Evolutionary conservation across 2,329 filamentous ascomycete species (phyloP), one percentile per base, ranked within the genome.

Genomic region (Myriosclerotinia duriaeana): DNA sequence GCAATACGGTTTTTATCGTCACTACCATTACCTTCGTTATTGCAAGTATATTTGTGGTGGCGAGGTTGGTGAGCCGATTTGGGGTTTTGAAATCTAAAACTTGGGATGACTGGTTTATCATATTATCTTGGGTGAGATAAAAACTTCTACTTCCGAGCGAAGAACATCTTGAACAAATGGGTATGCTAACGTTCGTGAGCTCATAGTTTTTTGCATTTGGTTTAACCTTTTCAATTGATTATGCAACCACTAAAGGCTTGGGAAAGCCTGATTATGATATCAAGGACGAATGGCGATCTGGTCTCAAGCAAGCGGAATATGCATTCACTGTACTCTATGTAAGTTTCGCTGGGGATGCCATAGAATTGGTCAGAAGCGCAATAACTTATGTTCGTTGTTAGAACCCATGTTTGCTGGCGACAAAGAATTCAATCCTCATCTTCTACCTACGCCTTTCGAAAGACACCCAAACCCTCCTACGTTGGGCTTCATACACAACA

Each of bases 361-460:
- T 3, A 42, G 38, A 5, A 38, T 34, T 30, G 48, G 38, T 14
- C 1, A 15, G 20, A 7, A 22, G 20, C n/a, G 38, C 30, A 58
- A n/a, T 50, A 11, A 7, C 53, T 64, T 34, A 56, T n/a, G 17
- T 11, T 22, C 30, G 5, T 5, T 30, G 3, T 12, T 73, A 93
- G 88, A 96, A 97, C 75, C 93, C 93, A 15, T 89, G 91, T 4
- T 82, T 97, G 66, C 96, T 96, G 91, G 88, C 90, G 3, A 92
- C 92, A 61, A 97, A 97, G 79, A 93, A 91, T 0, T 96, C 92
- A n/a, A 91, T 97, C 72, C 83, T 97, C 67, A 84, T 95, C 64
- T 97, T 97, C 78, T 97, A 96, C 78, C 83, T 97, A 60, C 89
- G 89, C 52, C 83, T 97, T 58, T 91, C 92, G 36, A 89, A 89